These are phyloP conservation scores for Coriaria nepalensis DNA, from an alignment of 306 rosid species.

Conservation along the genomic window DNA sequence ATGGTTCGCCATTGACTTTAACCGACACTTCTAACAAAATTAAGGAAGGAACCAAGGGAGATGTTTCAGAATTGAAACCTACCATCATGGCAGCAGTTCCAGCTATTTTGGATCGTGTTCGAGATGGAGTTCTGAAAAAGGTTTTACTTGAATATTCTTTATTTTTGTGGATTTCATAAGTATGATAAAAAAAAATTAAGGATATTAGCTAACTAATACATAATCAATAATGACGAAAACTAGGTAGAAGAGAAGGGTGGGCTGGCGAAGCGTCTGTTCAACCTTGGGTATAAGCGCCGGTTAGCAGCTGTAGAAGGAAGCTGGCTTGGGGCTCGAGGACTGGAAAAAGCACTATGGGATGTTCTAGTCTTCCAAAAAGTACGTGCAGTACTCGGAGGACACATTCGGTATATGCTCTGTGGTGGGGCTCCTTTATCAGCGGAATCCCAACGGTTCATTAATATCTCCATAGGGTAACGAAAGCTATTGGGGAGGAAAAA, in stretches of 20 bases:
- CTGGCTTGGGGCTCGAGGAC: conserved; percentile 97
- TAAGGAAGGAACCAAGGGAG: conserved; percentile 91
- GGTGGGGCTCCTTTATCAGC: conserved; percentile 93
- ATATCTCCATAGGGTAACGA: conserved; percentile 83
- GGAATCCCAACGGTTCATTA: conserved; percentile 72
- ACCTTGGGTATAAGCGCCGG: conserved; percentile 45
- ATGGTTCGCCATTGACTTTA: conserved; percentile 62
- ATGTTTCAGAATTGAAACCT: conserved; percentile 57
- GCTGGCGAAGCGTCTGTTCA: conserved; percentile 49
- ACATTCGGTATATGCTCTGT: conserved; percentile 56
- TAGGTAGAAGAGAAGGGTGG: conserved; percentile 73
- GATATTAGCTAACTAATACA: neutral
- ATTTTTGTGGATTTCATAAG: conserved; percentile 1
- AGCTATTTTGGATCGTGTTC: conserved; percentile 77
- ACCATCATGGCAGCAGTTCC: conserved; percentile 80
- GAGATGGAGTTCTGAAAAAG: conserved; percentile 82
- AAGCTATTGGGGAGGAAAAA: neutral
- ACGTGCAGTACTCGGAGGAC: conserved; percentile 60
- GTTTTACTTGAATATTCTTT: conserved; percentile 17
- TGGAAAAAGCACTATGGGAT: conserved; percentile 71
- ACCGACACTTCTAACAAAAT: conserved; percentile 74
- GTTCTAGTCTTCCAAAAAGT: conserved; percentile 40
- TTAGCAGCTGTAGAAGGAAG: conserved; percentile 76
- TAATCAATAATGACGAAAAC: neutral
- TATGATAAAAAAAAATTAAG: conserved; percentile 4